Percentiles rank a stretch among this genome's conserved stretches.
These are phyloP conservation scores for Nectriaceae sp. DNA, from an alignment of 2,329 filamentous ascomycete genomes.

Conservation along the genomic window DNA sequence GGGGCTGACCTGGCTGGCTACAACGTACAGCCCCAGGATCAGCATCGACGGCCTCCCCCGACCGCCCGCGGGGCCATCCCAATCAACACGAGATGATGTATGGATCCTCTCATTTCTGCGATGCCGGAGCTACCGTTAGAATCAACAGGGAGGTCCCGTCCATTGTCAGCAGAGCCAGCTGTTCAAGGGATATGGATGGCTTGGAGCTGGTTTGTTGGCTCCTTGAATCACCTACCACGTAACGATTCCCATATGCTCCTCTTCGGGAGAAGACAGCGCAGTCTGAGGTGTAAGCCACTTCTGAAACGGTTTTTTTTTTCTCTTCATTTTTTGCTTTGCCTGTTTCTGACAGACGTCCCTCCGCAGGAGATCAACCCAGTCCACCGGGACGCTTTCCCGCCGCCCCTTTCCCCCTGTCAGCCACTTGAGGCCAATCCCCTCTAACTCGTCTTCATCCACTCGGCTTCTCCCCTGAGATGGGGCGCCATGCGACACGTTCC, in stretches of 20 bases:
- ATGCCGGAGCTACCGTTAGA: constrained; percentile 1
- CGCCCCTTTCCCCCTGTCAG: constrained; percentile 28
- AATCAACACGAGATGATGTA: constrained; percentile 34
- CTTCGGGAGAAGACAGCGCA: background rate
- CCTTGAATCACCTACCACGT: no score
- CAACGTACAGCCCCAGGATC: constrained; percentile 10
- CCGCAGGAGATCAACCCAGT: constrained; percentile 34
- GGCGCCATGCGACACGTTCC: constrained; percentile 30
- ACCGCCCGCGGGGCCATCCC: constrained; percentile 27
- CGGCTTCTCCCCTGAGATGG: constrained; percentile 31
- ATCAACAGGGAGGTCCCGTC: background rate
- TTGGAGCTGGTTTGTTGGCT: no score
- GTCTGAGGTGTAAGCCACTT: background rate
- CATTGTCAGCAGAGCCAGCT: no score
- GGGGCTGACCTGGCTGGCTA: background rate
- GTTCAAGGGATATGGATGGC: no score
- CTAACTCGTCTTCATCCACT: constrained; percentile 21
- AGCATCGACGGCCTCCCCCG: constrained; percentile 24
- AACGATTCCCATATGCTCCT: no score
- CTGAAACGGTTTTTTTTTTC: constrained; percentile 7
- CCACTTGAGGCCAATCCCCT: constrained; percentile 16
- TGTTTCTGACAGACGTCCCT: constrained; percentile 14
- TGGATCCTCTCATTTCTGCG: constrained; percentile 30
- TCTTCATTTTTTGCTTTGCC: constrained; percentile 1
- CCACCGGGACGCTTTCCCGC: constrained; percentile 30